Evolutionary conservation across 352 stramenopile species (phyloP), one percentile per base, ranked within the genome.

Genomic region (Pythium myriotylum): DNA sequence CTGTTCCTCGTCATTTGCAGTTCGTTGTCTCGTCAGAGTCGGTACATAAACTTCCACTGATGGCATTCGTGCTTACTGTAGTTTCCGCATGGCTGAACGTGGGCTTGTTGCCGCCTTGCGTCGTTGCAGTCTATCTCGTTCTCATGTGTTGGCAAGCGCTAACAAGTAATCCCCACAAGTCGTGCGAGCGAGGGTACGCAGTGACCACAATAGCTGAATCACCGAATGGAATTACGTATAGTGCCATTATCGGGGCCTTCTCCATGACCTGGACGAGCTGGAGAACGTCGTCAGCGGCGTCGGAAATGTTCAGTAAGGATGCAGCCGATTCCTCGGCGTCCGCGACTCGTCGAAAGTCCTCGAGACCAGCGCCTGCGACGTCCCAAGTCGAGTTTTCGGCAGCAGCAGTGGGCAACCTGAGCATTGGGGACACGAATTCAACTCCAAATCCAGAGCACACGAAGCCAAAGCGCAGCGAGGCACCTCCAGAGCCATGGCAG

Each of bases 401-500:
- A 19, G 75, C 71, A 8, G 75, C 70, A 3, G 65, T 78, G 0
- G 86, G 89, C 52, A 91, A 97, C 59, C 68, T 84, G 16, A 72
- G 23, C n/a, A 41, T 49, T 20, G 29, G 55, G 1, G 50, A 56
- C 9, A 61, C 55, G 22, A 19, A 32, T 24, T 23, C 48, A 2
- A 32, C 35, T 2, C 12, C 35, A 9, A 63, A 55, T 10, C 26
- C 57, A 37, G 39, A 5, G n/a, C 41, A 46, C 5, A n/a, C 10
- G 32, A n/a, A 0, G 16, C 20, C 2, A 46, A 2, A 29, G 1
- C n/a, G n/a, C n/a, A 37, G 43, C 27, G 26, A 49, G 14, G 65
- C 81, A 33, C 37, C 59, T 4, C 66, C 76, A 4, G 91, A 97
- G 54, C 89, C 85, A 17, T 98, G 93, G 92, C 96, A 97, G 68